phyloP scores from a whole-genome alignment of 495 filamentous ascomycete species.

The Cairneyella variabilis region DNA sequence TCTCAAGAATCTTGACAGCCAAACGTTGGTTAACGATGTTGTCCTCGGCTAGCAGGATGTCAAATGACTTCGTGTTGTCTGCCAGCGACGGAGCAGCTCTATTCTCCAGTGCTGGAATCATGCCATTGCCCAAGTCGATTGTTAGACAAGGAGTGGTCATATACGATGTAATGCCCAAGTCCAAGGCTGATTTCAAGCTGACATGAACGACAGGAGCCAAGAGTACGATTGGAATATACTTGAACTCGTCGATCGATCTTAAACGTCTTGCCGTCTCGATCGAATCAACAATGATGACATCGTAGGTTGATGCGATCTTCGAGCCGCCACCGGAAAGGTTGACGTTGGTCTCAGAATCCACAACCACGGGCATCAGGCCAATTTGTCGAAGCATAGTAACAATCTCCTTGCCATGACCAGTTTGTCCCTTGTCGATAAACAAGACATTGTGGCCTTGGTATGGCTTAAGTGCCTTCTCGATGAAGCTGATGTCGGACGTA shows the following conservation, averaged over 20 bases:
- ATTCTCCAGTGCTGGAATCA: slow-evolving; percentile 96
- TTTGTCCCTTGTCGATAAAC: slow-evolving; percentile 92
- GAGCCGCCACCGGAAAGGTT: slow-evolving; percentile 38
- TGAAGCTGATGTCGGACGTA: slow-evolving; percentile 72
- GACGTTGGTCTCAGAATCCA: slow-evolving; percentile 59
- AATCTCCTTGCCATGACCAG: slow-evolving; percentile 73
- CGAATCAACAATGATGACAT: slow-evolving; percentile 96
- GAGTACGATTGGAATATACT: slow-evolving; percentile 95
- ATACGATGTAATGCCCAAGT: slow-evolving; percentile 95
- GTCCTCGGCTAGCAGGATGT: slow-evolving; percentile 94
- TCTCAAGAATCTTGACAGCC: slow-evolving; percentile 95
- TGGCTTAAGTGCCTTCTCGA: slow-evolving; percentile 78
- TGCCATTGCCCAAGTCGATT: slow-evolving; percentile 95
- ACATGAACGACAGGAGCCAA: slow-evolving; percentile 89
- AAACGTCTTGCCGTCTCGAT: slow-evolving; percentile 83
- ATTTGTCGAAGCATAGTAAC: slow-evolving; percentile 74
- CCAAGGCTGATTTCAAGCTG: slow-evolving; percentile 89
- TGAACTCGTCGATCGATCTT: slow-evolving; percentile 87
- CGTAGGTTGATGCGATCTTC: slow-evolving; percentile 64
- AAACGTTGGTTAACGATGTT: slow-evolving; percentile 97
- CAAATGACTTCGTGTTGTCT: slow-evolving; percentile 92
- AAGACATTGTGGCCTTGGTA: slow-evolving; percentile 92
- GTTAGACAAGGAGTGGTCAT: slow-evolving; percentile 97
- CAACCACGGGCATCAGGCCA: slow-evolving; percentile 76
- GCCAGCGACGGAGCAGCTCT: slow-evolving; percentile 86